Conservation (phyloP, 805 yeast genomes). For the Saccharomycopsis fodiens region DNA sequence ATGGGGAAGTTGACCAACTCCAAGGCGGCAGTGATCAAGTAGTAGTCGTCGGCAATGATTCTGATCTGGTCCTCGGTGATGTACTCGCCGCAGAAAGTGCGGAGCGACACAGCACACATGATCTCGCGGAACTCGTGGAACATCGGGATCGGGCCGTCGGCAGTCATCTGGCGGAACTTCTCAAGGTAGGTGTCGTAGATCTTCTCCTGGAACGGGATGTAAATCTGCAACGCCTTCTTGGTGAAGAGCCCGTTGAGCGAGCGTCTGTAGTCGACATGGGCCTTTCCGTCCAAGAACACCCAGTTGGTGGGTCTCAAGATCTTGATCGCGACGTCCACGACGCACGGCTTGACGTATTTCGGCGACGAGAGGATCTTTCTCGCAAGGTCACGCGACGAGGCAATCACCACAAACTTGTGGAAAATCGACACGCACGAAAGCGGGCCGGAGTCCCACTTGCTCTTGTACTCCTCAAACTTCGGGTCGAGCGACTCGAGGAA, state of each 20-base stretch:
- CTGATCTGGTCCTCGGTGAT: conserved; percentile 88
- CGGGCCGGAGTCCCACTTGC: conserved; percentile 93
- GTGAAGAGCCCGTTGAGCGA: conserved; percentile 87
- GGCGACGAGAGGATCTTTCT: conserved; percentile 84
- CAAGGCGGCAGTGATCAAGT: conserved; percentile 86
- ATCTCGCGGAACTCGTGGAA: conserved; percentile 95
- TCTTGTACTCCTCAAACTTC: conserved; percentile 85
- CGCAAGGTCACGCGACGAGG: conserved; percentile 79
- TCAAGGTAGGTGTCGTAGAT: conserved; percentile 79
- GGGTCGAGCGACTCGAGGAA: conserved; percentile 92
- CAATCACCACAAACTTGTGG: conserved; percentile 96
- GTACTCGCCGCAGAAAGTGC: conserved; percentile 93
- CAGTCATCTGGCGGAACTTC: conserved; percentile 48
- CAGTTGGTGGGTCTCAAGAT: conserved; percentile 92
- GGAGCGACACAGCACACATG: conserved; percentile 87
- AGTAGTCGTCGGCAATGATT: conserved; percentile 86
- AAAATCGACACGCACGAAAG: conserved; percentile 94
- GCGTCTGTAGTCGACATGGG: conserved; percentile 87
- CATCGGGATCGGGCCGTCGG: conserved; percentile 62
- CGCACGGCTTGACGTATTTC: conserved; percentile 89
- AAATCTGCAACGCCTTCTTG: conserved; percentile 69
- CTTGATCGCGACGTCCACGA: conserved; percentile 93
- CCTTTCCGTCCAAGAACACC: conserved; percentile 97
- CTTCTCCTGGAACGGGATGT: conserved; percentile 77
- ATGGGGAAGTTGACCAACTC: conserved; percentile 98